Conservation (phyloP, 352 stramenopile species). For the Aphanomyces stellatus region DNA sequence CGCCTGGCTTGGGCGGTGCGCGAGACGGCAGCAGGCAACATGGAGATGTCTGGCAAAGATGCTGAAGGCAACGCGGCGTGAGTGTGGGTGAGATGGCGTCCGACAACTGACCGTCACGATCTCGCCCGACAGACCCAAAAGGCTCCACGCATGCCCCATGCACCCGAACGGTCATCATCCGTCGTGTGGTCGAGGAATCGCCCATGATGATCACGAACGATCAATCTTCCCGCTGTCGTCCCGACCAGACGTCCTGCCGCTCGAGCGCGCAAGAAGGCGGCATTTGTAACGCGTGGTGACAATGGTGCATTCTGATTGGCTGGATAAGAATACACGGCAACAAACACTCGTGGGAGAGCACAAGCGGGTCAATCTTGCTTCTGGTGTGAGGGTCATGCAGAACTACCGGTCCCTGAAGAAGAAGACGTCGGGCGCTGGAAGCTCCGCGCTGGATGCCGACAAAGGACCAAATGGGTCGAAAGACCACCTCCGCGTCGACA, state of each 20-base stretch:
- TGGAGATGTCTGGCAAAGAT: too few relatives aligned
- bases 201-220: too few relatives aligned
- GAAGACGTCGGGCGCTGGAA: neutral
- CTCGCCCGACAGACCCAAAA: too few relatives aligned
- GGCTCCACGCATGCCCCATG: too few relatives aligned
- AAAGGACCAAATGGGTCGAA: neutral
- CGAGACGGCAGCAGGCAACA: too few relatives aligned
- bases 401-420: slow-evolving; percentile 20
- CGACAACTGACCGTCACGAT: too few relatives aligned
- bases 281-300: neutral
- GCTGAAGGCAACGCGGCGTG: too few relatives aligned
- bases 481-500: neutral
- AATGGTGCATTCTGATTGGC: neutral
- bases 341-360: neutral
- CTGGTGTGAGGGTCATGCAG: slow-evolving; percentile 3
- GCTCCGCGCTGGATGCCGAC: neutral
- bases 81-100: too few relatives aligned
- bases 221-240: too few relatives aligned
- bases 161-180: too few relatives aligned
- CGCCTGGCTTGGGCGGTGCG: too few relatives aligned
- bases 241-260: neutral
- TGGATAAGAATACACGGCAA: slow-evolving; percentile 9
- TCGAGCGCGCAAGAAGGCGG: neutral
- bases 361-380: neutral
- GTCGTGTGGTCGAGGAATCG: too few relatives aligned